Evolutionary conservation across 441 rosid species (phyloP).

Genomic region (Adansonia rubrostipa): DNA sequence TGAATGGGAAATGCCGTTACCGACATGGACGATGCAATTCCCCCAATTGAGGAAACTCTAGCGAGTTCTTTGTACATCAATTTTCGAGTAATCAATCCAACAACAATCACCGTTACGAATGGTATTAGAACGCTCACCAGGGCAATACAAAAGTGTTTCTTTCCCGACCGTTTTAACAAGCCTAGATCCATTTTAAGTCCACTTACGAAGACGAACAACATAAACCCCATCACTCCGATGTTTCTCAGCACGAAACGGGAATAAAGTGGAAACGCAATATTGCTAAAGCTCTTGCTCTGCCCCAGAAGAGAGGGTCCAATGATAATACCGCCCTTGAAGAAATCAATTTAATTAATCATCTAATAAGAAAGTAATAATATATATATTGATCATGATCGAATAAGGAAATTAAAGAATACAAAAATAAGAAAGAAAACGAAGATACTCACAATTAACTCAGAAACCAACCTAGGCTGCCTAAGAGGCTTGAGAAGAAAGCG

Average conservation of each 20-base stretch:
- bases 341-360: not conserved
- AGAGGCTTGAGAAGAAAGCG: constrained; percentile 74
- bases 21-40: constrained; percentile 37
- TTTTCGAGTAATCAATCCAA: constrained; percentile 33
- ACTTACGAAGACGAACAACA: constrained; percentile 46
- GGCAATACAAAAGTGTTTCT: constrained; percentile 49
- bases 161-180: constrained; percentile 45
- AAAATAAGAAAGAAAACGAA: not conserved
- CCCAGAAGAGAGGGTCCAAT: constrained; percentile 77
- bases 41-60: constrained; percentile 42
- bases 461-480: constrained; percentile 65
- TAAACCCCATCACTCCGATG: constrained; percentile 57
- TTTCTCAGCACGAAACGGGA: constrained; percentile 46
- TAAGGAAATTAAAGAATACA: not conserved
- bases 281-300: constrained; percentile 37
- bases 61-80: constrained; percentile 39
- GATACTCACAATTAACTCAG: constrained; percentile 68
- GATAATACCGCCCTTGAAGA: constrained; percentile 64
- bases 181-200: constrained; percentile 62
- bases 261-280: constrained; percentile 39
- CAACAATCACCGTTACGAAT: not conserved
- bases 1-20: constrained; percentile 68
- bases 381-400: not conserved
- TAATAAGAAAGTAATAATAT: too few species aligned
- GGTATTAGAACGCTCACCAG: constrained; percentile 43